Conservation (phyloP, 1,284 basidiomycete genomes). For the Cutaneotrichosporon sp. region DNA sequence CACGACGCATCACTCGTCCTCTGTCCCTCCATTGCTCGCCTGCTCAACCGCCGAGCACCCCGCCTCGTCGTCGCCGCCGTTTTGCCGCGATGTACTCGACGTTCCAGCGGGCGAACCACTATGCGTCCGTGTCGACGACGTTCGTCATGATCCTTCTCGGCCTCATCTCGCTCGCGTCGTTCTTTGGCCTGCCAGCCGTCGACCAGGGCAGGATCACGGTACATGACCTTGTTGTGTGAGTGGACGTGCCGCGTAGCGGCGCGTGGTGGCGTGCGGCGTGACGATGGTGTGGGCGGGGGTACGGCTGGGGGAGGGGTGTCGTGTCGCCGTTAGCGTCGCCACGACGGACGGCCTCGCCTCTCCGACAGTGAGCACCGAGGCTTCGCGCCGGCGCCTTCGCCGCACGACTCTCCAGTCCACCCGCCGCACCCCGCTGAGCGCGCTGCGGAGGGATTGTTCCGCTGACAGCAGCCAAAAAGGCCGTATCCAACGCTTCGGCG, state of each 20-base stretch:
- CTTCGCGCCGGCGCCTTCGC: too few species aligned
- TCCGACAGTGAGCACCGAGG: too few species aligned
- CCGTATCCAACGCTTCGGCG: conserved; percentile 33
- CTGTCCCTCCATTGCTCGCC: not conserved
- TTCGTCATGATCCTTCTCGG: conserved; percentile 46
- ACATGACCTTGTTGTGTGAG: conserved; percentile 44
- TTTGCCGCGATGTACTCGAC: conserved; percentile 40
- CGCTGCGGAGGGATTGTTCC: not conserved
- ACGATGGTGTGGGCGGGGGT: too few species aligned
- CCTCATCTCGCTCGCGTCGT: conserved; percentile 42
- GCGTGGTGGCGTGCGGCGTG: not conserved
- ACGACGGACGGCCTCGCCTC: too few species aligned
- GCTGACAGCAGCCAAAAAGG: conserved; percentile 31
- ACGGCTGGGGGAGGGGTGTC: too few species aligned
- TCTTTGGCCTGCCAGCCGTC: conserved; percentile 34
- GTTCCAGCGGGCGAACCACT: conserved; percentile 44
- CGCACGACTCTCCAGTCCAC: too few species aligned
- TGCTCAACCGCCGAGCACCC: not conserved
- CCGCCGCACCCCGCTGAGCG: too few species aligned
- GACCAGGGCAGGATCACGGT: conserved; percentile 35
- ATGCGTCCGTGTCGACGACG: conserved; percentile 45
- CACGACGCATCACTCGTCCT: not conserved
- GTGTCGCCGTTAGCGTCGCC: too few species aligned
- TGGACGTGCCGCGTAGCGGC: too few species aligned
- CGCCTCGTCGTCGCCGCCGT: too few species aligned